Evolutionary conservation across 2,329 filamentous ascomycete species (phyloP).

Genomic region (Blastomyces gilchristii): DNA sequence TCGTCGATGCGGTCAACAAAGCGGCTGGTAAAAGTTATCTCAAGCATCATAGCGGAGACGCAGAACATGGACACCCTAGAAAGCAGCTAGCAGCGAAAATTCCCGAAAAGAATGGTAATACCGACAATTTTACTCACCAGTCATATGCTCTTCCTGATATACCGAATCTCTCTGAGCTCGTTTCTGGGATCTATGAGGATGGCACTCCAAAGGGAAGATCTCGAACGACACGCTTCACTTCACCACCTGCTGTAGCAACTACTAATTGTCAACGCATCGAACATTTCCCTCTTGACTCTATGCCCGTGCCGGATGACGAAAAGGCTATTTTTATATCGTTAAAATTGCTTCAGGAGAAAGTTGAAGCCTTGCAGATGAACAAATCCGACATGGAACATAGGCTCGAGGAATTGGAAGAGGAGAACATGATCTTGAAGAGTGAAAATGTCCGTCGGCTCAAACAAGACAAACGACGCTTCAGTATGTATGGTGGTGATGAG

Average conservation of each 20-base stretch:
- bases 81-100: conserved; percentile 17
- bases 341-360: conserved; percentile 48
- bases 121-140: conserved; percentile 44
- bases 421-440: conserved; percentile 42
- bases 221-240: conserved; percentile 45
- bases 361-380: conserved; percentile 46
- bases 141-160: conserved; percentile 54
- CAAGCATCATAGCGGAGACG: conserved; percentile 16
- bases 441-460: conserved; percentile 28
- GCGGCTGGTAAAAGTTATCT: conserved; percentile 29
- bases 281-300: conserved; percentile 42
- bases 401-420: conserved; percentile 42
- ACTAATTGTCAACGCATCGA: conserved; percentile 23
- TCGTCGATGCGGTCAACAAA: conserved; percentile 30
- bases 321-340: conserved; percentile 54
- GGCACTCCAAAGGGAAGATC: conserved; percentile 46
- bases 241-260: conserved; percentile 30
- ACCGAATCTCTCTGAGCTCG: conserved; percentile 51
- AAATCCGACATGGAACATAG: conserved; percentile 42
- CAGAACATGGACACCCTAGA: background rate
- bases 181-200: conserved; percentile 49
- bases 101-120: conserved; percentile 8
- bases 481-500: conserved; percentile 35
- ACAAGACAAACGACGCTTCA: conserved; percentile 28
- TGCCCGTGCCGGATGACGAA: conserved; percentile 51